Percentiles rank a stretch among this genome's conserved stretches.
phyloP scores from a whole-genome alignment of 495 filamentous ascomycete species.

The Podospora conica region DNA sequence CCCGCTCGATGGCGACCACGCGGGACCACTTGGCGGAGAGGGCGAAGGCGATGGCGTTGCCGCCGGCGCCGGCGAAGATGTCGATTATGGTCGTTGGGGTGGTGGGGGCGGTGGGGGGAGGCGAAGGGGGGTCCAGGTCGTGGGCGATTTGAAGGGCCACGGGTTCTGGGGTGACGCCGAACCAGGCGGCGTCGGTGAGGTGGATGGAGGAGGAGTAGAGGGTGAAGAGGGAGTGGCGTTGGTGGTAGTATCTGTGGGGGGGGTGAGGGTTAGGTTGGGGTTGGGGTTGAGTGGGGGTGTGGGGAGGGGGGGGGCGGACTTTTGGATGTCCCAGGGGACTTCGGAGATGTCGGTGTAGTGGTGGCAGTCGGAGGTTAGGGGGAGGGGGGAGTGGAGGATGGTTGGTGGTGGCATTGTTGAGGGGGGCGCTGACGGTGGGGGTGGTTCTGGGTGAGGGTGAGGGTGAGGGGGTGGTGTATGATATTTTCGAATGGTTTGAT shows the following conservation, averaged over 20 bases:
- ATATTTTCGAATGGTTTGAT: background rate
- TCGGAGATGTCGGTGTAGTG: constrained; percentile 59
- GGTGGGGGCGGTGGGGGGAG: constrained; percentile 33
- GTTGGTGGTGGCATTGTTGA: constrained; percentile 12
- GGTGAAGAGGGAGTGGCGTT: constrained; percentile 78
- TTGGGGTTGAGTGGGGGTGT: too few species aligned
- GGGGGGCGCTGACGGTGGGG: too few species aligned
- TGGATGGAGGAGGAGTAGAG: constrained; percentile 77
- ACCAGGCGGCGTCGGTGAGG: constrained; percentile 92
- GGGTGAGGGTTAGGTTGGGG: background rate
- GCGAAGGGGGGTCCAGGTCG: constrained; percentile 49
- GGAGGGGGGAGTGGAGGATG: constrained; percentile 27
- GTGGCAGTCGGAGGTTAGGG: constrained; percentile 49
- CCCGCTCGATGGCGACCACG: constrained; percentile 82
- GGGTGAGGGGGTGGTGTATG: background rate
- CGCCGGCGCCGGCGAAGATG: constrained; percentile 84
- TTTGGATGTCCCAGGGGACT: constrained; percentile 71
- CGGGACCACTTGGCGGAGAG: constrained; percentile 65
- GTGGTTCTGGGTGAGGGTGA: background rate
- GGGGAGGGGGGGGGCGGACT: constrained; percentile 38
- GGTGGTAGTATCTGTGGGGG: constrained; percentile 69
- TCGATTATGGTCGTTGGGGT: constrained; percentile 63
- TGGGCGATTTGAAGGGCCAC: constrained; percentile 77
- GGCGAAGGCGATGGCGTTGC: constrained; percentile 93
- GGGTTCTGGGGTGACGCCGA: constrained; percentile 88